These are phyloP conservation scores for Beauveria sp. DNA, from an alignment of 2,329 filamentous ascomycete genomes.

Conservation along the genomic window DNA sequence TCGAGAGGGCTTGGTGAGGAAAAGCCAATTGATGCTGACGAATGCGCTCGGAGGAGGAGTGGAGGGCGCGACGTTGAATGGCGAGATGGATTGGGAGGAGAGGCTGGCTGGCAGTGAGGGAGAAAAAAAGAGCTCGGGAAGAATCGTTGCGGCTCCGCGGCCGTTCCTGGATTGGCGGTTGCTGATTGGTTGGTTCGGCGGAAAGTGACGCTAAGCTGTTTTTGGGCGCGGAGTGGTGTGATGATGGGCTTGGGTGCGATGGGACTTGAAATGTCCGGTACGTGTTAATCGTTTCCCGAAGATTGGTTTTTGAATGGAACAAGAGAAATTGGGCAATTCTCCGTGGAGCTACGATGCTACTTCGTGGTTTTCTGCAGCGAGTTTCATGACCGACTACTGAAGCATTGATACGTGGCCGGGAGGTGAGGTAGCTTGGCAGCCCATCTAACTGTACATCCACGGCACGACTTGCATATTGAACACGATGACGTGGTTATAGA, in stretches of 20 bases:
- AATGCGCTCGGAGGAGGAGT: neutral
- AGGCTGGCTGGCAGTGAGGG: conserved; percentile 22
- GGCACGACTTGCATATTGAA: no score
- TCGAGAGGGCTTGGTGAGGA: conserved; percentile 17
- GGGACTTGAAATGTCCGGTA: neutral
- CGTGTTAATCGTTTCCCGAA: no score
- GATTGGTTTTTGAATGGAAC: no score
- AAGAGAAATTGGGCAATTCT: no score
- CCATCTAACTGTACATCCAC: no score
- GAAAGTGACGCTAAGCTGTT: conserved; percentile 21
- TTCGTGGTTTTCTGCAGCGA: no score
- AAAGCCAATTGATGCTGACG: conserved; percentile 29
- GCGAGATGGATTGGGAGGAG: conserved; percentile 14
- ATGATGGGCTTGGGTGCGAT: neutral
- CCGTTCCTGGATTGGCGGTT: conserved; percentile 14
- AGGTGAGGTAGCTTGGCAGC: no score
- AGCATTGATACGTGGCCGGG: no score
- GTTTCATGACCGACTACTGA: no score
- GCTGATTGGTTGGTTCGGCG: neutral
- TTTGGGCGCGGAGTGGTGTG: conserved; percentile 18
- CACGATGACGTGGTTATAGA: no score
- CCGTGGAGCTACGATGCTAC: no score
- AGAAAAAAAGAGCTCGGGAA: conserved; percentile 42
- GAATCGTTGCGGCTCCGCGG: conserved; percentile 28
- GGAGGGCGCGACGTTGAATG: conserved; percentile 13